Conservation (phyloP, 2,329 filamentous ascomycete species). For the Claviceps paspali region DNA sequence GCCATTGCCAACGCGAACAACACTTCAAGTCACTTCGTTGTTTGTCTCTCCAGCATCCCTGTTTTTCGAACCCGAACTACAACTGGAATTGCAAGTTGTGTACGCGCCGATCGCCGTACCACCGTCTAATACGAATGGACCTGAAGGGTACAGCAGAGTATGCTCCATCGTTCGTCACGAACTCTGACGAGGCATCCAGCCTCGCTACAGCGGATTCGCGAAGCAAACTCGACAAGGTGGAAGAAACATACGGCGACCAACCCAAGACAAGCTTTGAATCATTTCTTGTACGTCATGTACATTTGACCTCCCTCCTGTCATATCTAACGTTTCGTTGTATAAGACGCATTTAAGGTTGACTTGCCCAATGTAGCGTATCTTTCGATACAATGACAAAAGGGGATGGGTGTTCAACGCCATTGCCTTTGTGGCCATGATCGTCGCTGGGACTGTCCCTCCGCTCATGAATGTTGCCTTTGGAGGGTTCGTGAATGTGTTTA, state of each 20-base stretch:
- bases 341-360: too few relatives aligned
- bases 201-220: not conserved
- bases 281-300: conserved; percentile 8
- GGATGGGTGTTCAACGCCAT: conserved; percentile 18
- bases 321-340: too few relatives aligned
- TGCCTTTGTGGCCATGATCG: conserved; percentile 23
- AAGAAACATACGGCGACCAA: not conserved
- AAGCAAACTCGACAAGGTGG: not conserved
- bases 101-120: not conserved
- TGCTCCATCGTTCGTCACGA: not conserved
- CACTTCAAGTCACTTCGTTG: not conserved
- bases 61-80: not conserved
- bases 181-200: not conserved
- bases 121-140: not conserved
- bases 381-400: conserved; percentile 21
- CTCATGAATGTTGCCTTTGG: conserved; percentile 47
- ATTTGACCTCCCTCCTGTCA: not conserved
- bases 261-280: conserved; percentile 11
- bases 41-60: not conserved
- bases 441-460: conserved; percentile 25
- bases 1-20: not conserved
- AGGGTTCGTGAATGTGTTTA: conserved; percentile 38
- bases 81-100: not conserved
- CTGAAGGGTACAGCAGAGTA: too few relatives aligned
- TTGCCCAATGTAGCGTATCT: conserved; percentile 16